Conservation (phyloP, 2,329 filamentous ascomycete genomes). For the Exophiala spinifera region DNA sequence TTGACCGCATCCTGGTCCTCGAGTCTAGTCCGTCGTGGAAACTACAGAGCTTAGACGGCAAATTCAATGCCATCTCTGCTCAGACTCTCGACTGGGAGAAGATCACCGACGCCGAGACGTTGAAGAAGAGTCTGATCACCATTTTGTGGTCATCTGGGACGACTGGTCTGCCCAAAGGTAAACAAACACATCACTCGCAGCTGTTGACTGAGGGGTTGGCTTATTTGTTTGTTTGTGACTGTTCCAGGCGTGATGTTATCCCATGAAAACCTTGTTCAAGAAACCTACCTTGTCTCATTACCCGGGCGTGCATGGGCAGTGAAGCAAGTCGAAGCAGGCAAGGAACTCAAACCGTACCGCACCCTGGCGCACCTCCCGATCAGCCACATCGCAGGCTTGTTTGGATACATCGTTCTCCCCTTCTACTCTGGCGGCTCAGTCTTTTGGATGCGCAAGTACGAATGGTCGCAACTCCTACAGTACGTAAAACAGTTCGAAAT, state of each 20-base stretch:
- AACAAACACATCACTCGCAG: too few relatives aligned
- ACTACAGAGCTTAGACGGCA: constrained; percentile 33
- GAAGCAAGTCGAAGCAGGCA: constrained; percentile 32
- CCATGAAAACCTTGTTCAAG: constrained; percentile 44
- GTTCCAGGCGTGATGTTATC: constrained; percentile 40
- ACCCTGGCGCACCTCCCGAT: constrained; percentile 48
- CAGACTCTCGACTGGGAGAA: constrained; percentile 51
- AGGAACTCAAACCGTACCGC: constrained; percentile 33
- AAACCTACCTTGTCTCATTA: constrained; percentile 30
- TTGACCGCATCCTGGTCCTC: constrained; percentile 52
- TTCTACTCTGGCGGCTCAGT: constrained; percentile 48
- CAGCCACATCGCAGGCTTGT: constrained; percentile 49
- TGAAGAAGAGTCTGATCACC: constrained; percentile 47
- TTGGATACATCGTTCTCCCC: constrained; percentile 47
- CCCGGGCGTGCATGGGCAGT: constrained; percentile 25
- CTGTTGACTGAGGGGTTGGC: constrained; percentile 15
- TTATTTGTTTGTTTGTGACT: not conserved
- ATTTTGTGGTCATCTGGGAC: constrained; percentile 50
- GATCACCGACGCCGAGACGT: constrained; percentile 49
- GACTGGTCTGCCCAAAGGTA: constrained; percentile 46
- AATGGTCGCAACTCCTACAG: constrained; percentile 54
- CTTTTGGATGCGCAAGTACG: constrained; percentile 64
- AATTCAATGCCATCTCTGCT: constrained; percentile 35
- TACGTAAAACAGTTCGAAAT: constrained; percentile 52
- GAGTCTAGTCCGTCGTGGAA: constrained; percentile 41